Percentiles rank a stretch among this genome's conserved stretches.
Evolutionary conservation across 1,284 basidiomycete species (phyloP).

Genomic region (Naganishia albida): DNA sequence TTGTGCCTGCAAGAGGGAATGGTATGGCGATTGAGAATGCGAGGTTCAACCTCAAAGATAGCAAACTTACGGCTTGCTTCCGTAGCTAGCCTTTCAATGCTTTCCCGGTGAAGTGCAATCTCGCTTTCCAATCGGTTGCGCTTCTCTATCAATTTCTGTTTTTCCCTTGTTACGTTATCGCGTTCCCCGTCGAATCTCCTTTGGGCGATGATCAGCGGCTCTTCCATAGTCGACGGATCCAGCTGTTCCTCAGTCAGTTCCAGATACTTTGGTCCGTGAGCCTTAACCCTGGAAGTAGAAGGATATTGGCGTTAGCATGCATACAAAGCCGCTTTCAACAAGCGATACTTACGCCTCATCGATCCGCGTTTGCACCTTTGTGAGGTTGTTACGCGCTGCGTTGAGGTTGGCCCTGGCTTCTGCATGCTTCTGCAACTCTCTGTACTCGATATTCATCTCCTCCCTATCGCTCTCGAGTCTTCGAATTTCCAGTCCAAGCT

Average conservation of each 20-base stretch:
- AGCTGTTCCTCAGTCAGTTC: conserved; percentile 66
- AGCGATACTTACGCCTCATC: conserved; percentile 63
- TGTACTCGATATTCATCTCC: conserved; percentile 69
- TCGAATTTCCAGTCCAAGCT: conserved; percentile 62
- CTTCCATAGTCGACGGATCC: conserved; percentile 68
- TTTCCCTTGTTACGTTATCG: not conserved
- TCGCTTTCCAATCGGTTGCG: conserved; percentile 58
- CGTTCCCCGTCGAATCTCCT: not conserved
- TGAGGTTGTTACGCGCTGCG: conserved; percentile 70
- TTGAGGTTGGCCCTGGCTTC: conserved; percentile 79
- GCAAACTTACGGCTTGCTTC: conserved; percentile 68
- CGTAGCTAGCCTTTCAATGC: conserved; percentile 63
- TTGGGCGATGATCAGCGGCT: conserved; percentile 43
- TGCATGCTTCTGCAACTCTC: conserved; percentile 73
- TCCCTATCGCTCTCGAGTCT: conserved; percentile 72
- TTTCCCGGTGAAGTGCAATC: conserved; percentile 63
- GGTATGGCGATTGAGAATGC: conserved; percentile 5
- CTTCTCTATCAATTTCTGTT: not conserved
- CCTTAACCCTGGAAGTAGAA: conserved; percentile 65
- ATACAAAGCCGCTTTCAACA: not conserved
- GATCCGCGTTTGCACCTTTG: conserved; percentile 66
- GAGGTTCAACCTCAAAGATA: too few species aligned
- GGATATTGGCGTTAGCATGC: too few species aligned
- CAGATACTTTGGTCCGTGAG: conserved; percentile 64
- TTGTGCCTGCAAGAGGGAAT: conserved; percentile 43